A percentile compares a stretch with the other conserved stretches of the same genome.
phyloP scores from a whole-genome alignment of 2,329 filamentous ascomycete species.

The Fusarium sp. region DNA sequence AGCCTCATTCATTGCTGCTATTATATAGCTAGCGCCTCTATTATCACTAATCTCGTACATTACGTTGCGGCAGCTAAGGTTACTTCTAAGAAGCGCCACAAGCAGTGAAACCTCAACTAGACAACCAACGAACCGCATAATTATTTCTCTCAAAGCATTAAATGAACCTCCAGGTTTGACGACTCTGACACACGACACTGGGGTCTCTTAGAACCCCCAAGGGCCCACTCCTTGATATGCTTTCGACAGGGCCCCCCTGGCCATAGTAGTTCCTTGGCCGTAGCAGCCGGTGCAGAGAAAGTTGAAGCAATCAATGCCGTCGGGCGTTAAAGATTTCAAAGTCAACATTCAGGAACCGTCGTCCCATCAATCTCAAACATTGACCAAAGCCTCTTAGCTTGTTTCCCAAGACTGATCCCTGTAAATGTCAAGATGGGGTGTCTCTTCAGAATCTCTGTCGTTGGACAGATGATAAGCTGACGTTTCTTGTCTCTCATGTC shows the following conservation, averaged over 20 bases:
- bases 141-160: background rate
- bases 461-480: constrained; percentile 27
- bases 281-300: background rate
- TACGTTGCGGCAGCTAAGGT: background rate
- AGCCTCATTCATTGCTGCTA: background rate
- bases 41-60: background rate
- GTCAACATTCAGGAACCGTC: constrained; percentile 43
- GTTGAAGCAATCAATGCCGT: constrained; percentile 17
- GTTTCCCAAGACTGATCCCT: constrained; percentile 11
- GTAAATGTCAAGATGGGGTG: background rate
- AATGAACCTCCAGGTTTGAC: constrained; percentile 12
- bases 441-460: background rate
- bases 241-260: constrained; percentile 26
- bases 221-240: constrained; percentile 24
- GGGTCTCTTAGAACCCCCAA: constrained; percentile 7
- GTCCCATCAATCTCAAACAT: constrained; percentile 64
- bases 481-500: background rate
- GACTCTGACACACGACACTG: constrained; percentile 35
- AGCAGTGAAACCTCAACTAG: constrained; percentile 15
- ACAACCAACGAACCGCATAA: constrained; percentile 10
- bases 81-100: constrained; percentile 2
- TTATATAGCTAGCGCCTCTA: background rate
- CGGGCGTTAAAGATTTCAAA: constrained; percentile 25
- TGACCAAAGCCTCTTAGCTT: constrained; percentile 35
- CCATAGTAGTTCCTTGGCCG: constrained; percentile 14